phyloP scores from a whole-genome alignment of 768 basidiomycete genomes.

The Auricularia cornea region DNA sequence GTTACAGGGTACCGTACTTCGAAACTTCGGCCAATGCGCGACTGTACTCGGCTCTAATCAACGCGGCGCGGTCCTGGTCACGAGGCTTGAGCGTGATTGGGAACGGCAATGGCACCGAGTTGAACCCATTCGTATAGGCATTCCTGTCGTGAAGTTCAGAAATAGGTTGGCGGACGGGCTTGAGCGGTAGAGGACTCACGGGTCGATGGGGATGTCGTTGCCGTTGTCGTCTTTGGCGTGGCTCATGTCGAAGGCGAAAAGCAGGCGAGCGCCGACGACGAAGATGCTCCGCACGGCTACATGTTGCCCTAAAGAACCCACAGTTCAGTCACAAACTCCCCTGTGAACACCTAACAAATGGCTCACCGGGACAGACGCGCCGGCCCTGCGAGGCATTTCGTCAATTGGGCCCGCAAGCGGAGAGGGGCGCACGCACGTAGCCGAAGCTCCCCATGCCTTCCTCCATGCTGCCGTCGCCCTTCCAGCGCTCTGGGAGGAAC shows the following conservation, averaged over 20 bases:
- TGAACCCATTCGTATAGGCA: slow-evolving; percentile 56
- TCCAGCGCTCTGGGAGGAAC: slow-evolving; percentile 54
- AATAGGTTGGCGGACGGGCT: not conserved
- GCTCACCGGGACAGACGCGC: slow-evolving; percentile 13
- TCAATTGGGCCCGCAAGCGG: too few species aligned
- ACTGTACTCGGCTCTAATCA: not conserved
- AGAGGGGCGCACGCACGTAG: slow-evolving; percentile 28
- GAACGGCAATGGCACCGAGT: slow-evolving; percentile 58
- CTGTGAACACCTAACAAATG: not conserved
- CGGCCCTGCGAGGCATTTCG: slow-evolving; percentile 12
- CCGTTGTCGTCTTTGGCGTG: slow-evolving; percentile 17
- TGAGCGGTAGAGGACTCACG: not conserved
- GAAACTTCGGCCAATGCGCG: not conserved
- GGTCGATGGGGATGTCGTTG: not conserved
- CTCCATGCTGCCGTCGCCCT: slow-evolving; percentile 35
- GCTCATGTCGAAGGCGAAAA: slow-evolving; percentile 57
- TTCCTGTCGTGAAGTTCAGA: slow-evolving; percentile 47
- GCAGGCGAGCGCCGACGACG: slow-evolving; percentile 51
- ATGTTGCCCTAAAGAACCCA: slow-evolving; percentile 38
- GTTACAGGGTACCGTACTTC: not conserved
- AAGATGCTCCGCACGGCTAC: slow-evolving; percentile 54
- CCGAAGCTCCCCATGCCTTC: slow-evolving; percentile 51
- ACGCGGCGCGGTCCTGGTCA: slow-evolving; percentile 8
- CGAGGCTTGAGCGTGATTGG: slow-evolving; percentile 48
- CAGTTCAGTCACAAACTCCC: slow-evolving; percentile 41